phyloP scores from a whole-genome alignment of 2,329 filamentous ascomycete genomes.

The Nemania sp. region DNA sequence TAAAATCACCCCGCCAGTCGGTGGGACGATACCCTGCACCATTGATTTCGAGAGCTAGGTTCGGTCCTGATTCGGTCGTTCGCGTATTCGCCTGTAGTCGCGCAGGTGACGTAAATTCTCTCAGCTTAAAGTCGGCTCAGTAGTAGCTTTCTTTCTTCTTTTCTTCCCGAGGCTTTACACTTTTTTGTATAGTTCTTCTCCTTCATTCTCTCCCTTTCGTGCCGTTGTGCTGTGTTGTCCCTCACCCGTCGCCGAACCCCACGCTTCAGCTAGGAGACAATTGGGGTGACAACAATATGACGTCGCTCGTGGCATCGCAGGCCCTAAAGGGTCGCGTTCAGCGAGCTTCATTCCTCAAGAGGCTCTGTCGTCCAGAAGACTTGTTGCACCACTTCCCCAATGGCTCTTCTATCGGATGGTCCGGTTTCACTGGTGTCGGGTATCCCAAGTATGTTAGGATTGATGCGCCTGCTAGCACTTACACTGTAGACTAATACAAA shows the following conservation, averaged over 20 bases:
- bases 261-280: constrained; percentile 10
- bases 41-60: neutral
- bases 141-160: constrained; percentile 5
- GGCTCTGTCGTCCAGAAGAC: constrained; percentile 83
- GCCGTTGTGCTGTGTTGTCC: constrained; percentile 7
- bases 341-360: constrained; percentile 81
- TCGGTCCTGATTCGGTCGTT: constrained; percentile 34
- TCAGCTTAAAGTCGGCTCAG: constrained; percentile 20
- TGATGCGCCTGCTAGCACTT: neutral
- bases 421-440: constrained; percentile 89
- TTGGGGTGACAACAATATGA: constrained; percentile 53
- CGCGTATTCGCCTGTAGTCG: constrained; percentile 14
- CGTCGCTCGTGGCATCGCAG: constrained; percentile 71
- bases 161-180: neutral
- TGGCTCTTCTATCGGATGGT: constrained; percentile 90
- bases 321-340: constrained; percentile 81
- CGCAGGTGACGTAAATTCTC: constrained; percentile 24
- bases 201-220: constrained; percentile 21
- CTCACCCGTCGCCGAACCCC: constrained; percentile 30
- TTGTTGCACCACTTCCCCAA: constrained; percentile 84
- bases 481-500: constrained; percentile 18
- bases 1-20: constrained; percentile 11
- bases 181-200: constrained; percentile 34
- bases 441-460: constrained; percentile 78
- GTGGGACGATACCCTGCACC: constrained; percentile 28